Percentiles rank a stretch among this genome's conserved stretches.
Evolutionary conservation across 75 land plant genomes (phyloP).

Genomic region (Picea glauca): DNA sequence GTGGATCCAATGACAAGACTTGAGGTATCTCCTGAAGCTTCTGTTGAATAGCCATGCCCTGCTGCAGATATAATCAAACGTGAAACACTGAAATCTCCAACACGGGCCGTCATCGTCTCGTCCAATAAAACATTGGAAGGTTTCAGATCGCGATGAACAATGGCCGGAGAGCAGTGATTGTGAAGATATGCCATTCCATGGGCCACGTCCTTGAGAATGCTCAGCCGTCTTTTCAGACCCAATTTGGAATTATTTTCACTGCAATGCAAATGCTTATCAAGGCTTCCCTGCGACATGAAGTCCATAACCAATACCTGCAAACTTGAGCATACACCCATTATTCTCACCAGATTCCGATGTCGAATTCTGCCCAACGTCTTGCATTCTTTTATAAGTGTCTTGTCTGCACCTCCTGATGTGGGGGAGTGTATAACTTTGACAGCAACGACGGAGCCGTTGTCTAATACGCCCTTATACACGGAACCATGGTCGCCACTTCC

Average conservation of each 20-base stretch:
- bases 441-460: background rate
- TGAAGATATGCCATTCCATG: background rate
- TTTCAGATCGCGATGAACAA: background rate
- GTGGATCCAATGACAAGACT: too few species aligned
- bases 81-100: background rate
- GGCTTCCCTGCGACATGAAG: slow-evolving; percentile 39
- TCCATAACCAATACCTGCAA: slow-evolving; percentile 34
- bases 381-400: background rate
- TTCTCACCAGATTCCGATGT: slow-evolving; percentile 35
- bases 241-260: background rate
- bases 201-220: background rate
- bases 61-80: background rate
- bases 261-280: slow-evolving; percentile 34
- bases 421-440: background rate
- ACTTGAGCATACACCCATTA: slow-evolving; percentile 31
- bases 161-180: background rate
- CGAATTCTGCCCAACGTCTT: slow-evolving; percentile 19
- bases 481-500: background rate
- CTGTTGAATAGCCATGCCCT: too few species aligned
- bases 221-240: background rate
- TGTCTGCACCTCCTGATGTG: background rate
- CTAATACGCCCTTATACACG: background rate
- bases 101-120: background rate
- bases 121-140: background rate
- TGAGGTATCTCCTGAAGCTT: too few species aligned